Base-by-base conservation (phyloP, 768 basidiomycete genomes). In the Daedalea quercina region DNA sequence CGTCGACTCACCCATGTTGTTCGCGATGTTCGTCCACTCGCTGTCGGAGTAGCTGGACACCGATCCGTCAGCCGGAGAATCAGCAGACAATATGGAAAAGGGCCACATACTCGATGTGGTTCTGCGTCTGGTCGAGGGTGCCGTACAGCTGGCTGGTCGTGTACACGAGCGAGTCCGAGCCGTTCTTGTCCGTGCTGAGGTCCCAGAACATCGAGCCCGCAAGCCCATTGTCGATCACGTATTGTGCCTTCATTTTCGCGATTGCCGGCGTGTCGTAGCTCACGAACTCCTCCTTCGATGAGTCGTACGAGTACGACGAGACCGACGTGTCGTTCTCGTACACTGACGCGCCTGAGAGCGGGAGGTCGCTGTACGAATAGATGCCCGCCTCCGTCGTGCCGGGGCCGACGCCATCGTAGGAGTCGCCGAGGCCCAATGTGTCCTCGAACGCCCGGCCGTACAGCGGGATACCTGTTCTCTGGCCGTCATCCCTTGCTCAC, bases 191-290 rank as follows among this genome's bases (percentile, higher is more conserved):
- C 3, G 76, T 79, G 61, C 63, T 34, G 37, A 74, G 71, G 51
- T 84, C 84, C 85, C 86, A 87, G 69, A 82, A 86, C 85, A 87
- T 85, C 47, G 81, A 78, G 2, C 84, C 85, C 9, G 71, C 85
- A 59, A 92, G 73, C 4, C 77, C 76, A 13, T 82, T 76, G 3
- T 73, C 64, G 40, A 71, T 70, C 54, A 87, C 77, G 61, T 91
- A 91, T 49, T 82, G 74, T 2, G 81, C 79, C 68, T 93, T 93
- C 59, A 76, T 58, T 50, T 67, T 73, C 49, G 78, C 80, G 59
- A 90, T 82, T 57, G 80, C 70, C 17, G 86, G 87, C 0, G 79
- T 82, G 63, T 93, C 90, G 66, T 90, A 90, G 3, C 81, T 83
- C 28, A 91, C 82, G 23, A 90, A 74, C 61, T 88, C 85, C 52